phyloP scores from a whole-genome alignment of 495 filamentous ascomycete species.

The Glutinoglossum americanum region DNA sequence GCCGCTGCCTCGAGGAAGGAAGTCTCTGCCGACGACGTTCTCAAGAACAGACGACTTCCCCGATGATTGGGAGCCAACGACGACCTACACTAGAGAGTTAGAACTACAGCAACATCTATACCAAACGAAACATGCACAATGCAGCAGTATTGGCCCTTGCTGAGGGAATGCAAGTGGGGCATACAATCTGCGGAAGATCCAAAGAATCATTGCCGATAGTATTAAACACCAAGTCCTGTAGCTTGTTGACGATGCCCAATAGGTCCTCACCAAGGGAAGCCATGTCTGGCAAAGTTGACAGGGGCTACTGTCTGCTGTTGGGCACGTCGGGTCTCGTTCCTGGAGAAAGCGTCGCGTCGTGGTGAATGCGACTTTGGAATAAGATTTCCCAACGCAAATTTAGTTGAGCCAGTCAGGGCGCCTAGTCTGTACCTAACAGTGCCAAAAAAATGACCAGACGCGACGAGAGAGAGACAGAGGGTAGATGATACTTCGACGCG shows the following conservation, averaged over 20 bases:
- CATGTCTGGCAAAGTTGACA: slow-evolving; percentile 21
- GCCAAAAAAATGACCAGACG: neutral
- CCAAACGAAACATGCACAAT: neutral
- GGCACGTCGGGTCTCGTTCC: neutral
- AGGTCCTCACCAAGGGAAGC: slow-evolving; percentile 74
- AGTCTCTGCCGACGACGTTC: slow-evolving; percentile 96
- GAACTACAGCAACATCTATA: neutral
- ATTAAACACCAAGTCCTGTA: slow-evolving; percentile 97
- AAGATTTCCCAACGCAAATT: neutral
- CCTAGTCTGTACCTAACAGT: neutral
- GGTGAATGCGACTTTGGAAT: neutral
- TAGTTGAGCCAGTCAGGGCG: neutral
- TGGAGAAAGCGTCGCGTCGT: neutral
- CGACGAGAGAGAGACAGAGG: neutral
- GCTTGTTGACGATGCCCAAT: slow-evolving; percentile 79
- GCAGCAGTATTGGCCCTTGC: neutral
- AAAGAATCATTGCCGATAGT: slow-evolving; percentile 97
- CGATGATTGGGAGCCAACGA: slow-evolving; percentile 94
- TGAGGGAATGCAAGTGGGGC: slow-evolving; percentile 14
- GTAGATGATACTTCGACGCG: neutral
- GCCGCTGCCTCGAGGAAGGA: slow-evolving; percentile 84
- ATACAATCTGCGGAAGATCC: slow-evolving; percentile 93
- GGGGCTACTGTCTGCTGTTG: neutral
- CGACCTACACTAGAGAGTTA: slow-evolving; percentile 37
- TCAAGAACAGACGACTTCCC: slow-evolving; percentile 99